Percentiles rank a stretch among this genome's conserved stretches.
phyloP scores from a whole-genome alignment of 495 filamentous ascomycete genomes.

The Eremomyces bilateralis region DNA sequence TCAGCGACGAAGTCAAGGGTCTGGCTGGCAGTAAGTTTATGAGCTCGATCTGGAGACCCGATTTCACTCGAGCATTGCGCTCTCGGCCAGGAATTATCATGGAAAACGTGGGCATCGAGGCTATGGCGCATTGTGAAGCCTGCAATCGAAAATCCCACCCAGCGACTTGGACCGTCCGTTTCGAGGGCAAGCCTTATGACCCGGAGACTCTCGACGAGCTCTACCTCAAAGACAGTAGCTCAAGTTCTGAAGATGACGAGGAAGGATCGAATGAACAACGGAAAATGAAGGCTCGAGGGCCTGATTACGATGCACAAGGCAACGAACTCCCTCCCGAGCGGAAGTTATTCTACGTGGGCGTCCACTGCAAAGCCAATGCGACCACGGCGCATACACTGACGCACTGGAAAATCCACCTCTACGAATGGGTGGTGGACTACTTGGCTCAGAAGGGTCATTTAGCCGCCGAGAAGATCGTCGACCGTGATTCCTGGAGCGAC shows the following conservation, averaged over 20 bases:
- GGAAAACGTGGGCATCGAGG: background rate
- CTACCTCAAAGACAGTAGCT: slow-evolving; percentile 25
- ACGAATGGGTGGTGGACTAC: slow-evolving; percentile 42
- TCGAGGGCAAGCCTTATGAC: slow-evolving; percentile 50
- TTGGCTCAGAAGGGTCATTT: slow-evolving; percentile 33
- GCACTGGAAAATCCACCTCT: slow-evolving; percentile 59
- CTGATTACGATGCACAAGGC: slow-evolving; percentile 17
- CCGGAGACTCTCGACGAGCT: slow-evolving; percentile 45
- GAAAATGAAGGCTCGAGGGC: too few relatives aligned
- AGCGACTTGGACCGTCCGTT: slow-evolving; percentile 36
- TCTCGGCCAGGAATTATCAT: slow-evolving; percentile 33
- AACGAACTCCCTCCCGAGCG: slow-evolving; percentile 10
- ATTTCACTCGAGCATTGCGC: slow-evolving; percentile 42
- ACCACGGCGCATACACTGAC: slow-evolving; percentile 43
- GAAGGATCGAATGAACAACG: slow-evolving; percentile 3
- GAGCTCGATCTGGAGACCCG: slow-evolving; percentile 48
- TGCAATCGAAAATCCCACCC: slow-evolving; percentile 52
- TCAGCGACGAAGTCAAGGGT: slow-evolving; percentile 48
- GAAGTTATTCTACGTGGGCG: slow-evolving; percentile 17
- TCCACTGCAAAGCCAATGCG: slow-evolving; percentile 44
- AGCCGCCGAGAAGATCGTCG: slow-evolving; percentile 27
- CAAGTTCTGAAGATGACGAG: slow-evolving; percentile 16
- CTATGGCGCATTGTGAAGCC: slow-evolving; percentile 38
- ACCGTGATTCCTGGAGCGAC: slow-evolving; percentile 29
- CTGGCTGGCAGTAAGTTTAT: slow-evolving; percentile 48